Conservation (phyloP, 805 yeast genomes). For the Candida sphagnicola region DNA sequence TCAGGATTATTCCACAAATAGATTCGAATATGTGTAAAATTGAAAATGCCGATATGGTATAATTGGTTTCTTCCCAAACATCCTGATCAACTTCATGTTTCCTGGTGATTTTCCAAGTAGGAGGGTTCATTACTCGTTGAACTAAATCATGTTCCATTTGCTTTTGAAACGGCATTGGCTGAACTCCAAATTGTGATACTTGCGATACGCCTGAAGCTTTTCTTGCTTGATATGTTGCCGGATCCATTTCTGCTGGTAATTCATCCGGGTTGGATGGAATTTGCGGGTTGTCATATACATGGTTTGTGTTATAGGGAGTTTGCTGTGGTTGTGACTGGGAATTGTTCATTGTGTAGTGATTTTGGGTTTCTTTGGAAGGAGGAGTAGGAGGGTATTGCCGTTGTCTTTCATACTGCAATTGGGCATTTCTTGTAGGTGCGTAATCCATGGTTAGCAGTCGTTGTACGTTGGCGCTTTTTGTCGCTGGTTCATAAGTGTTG, state of each 20-base stretch:
- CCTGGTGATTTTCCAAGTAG: slow-evolving; percentile 20
- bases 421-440: not conserved
- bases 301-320: slow-evolving; percentile 6
- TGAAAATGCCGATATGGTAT: slow-evolving; percentile 22
- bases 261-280: slow-evolving; percentile 6
- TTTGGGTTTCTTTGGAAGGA: too few species aligned
- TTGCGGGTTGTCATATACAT: slow-evolving; percentile 8
- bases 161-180: slow-evolving; percentile 15
- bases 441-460: not conserved
- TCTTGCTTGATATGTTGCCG: slow-evolving; percentile 11
- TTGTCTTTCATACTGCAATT: slow-evolving; percentile 1
- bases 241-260: slow-evolving; percentile 22
- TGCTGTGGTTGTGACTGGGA: not conserved
- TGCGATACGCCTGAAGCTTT: not conserved
- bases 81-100: slow-evolving; percentile 12
- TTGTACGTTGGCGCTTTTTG: not conserved
- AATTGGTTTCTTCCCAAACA: slow-evolving; percentile 10
- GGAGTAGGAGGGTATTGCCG: slow-evolving; percentile 5
- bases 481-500: not conserved
- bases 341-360: not conserved
- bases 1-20: slow-evolving; percentile 22
- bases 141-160: slow-evolving; percentile 25
- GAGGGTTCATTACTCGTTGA: slow-evolving; percentile 30
- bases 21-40: slow-evolving; percentile 29
- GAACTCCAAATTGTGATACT: not conserved